Evolutionary conservation across 163 green algal species (phyloP).

Genomic region (Scenedesmus sp.): DNA sequence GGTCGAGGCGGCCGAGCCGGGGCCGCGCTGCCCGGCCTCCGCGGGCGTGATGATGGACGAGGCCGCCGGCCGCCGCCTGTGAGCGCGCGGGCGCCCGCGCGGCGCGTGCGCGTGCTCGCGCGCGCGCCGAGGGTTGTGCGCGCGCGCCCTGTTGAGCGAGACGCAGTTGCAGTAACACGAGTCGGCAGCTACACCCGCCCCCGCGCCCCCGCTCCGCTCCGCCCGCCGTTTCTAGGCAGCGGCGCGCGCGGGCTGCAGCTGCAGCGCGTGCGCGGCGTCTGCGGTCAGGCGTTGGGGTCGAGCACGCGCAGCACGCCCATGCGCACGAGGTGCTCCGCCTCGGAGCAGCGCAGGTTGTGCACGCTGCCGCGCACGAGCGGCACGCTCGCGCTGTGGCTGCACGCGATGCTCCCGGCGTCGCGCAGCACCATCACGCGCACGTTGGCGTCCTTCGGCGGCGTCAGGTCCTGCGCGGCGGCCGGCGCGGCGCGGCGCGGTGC

Average conservation of each 20-base stretch:
- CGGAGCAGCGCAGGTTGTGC: slow-evolving; percentile 40
- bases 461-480: slow-evolving; percentile 30
- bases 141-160: no score
- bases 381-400: slow-evolving; percentile 34
- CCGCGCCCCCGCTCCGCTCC: no score
- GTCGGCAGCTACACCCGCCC: no score
- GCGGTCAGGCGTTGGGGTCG: slow-evolving; percentile 43
- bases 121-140: no score
- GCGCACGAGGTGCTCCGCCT: slow-evolving; percentile 42
- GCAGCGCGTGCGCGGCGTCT: neutral
- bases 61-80: neutral
- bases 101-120: neutral
- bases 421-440: slow-evolving; percentile 39
- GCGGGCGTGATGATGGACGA: slow-evolving; percentile 14
- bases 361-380: slow-evolving; percentile 37
- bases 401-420: slow-evolving; percentile 22
- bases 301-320: slow-evolving; percentile 42
- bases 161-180: no score
- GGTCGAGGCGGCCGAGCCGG: slow-evolving; percentile 34
- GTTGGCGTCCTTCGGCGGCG: slow-evolving; percentile 37
- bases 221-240: no score
- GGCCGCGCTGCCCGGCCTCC: slow-evolving; percentile 20
- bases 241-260: no score
- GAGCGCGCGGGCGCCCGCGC: neutral
- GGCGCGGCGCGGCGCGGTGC: no score